Evolutionary conservation across 768 basidiomycete species (phyloP).

Genomic region (Saitozyma sp.): DNA sequence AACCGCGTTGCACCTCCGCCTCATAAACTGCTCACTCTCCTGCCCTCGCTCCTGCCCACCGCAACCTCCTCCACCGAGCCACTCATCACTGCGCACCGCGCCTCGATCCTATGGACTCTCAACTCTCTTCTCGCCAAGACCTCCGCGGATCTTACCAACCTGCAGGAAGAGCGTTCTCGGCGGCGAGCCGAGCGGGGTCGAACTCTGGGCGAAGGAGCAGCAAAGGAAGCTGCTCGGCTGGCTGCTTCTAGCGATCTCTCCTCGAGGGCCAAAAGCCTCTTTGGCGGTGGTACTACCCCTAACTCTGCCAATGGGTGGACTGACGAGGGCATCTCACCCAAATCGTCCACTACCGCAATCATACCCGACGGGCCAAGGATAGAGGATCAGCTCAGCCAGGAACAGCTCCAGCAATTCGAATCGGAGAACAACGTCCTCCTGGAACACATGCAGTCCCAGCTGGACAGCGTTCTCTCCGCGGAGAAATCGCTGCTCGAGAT

Average conservation of each 20-base stretch:
- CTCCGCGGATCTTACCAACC: slow-evolving; percentile 74
- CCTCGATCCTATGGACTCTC: slow-evolving; percentile 90
- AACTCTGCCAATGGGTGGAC: too few relatives aligned
- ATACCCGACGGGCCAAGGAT: slow-evolving; percentile 60
- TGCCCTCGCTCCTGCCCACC: slow-evolving; percentile 63
- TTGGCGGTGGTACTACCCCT: neutral
- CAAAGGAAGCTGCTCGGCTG: slow-evolving; percentile 53
- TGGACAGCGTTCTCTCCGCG: slow-evolving; percentile 86
- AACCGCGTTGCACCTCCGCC: slow-evolving; percentile 57
- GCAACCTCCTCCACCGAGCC: slow-evolving; percentile 58
- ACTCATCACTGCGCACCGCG: slow-evolving; percentile 79
- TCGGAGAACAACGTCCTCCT: slow-evolving; percentile 84
- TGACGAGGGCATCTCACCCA: neutral
- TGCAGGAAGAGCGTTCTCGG: slow-evolving; percentile 92
- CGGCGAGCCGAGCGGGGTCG: slow-evolving; percentile 80
- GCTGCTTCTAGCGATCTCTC: neutral
- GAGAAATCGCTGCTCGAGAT: slow-evolving; percentile 91
- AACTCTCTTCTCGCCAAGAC: slow-evolving; percentile 75
- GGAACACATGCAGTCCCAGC: slow-evolving; percentile 71
- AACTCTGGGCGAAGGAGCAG: slow-evolving; percentile 66
- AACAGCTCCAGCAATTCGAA: slow-evolving; percentile 81
- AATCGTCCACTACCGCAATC: neutral
- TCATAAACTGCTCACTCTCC: slow-evolving; percentile 65
- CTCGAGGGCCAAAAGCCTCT: neutral
- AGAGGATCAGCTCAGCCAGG: slow-evolving; percentile 27